A percentile compares a stretch with the other conserved stretches of the same genome.
Evolutionary conservation across 345 rosid species (phyloP).

Genomic region (Limnanthes douglasii): DNA sequence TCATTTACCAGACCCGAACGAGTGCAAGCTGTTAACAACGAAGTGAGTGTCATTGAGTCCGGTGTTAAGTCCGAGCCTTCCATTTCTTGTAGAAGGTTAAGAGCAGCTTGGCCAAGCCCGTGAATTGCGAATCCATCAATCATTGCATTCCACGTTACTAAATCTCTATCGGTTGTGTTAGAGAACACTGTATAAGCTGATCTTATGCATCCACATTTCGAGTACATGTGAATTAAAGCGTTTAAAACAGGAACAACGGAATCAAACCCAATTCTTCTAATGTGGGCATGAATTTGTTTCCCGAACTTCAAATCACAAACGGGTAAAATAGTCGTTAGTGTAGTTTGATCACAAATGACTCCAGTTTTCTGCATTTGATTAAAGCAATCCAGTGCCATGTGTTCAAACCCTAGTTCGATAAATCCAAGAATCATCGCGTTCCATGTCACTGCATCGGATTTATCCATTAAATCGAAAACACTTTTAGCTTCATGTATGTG

Average conservation of each 20-base stretch:
- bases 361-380: constrained; percentile 14
- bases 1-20: constrained; percentile 23
- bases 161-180: constrained; percentile 12
- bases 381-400: constrained; percentile 18
- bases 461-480: constrained; percentile 23
- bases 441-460: constrained; percentile 22
- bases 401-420: constrained; percentile 11
- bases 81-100: constrained; percentile 19
- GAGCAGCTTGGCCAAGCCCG: constrained; percentile 22
- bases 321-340: constrained; percentile 20
- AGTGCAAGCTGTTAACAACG: constrained; percentile 20
- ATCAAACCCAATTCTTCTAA: constrained; percentile 8
- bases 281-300: constrained; percentile 18
- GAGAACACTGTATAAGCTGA: constrained; percentile 14
- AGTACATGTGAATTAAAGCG: constrained; percentile 29
- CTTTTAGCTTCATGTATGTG: constrained; percentile 11
- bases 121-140: constrained; percentile 24
- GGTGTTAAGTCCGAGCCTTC: constrained; percentile 11
- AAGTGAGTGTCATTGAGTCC: constrained; percentile 16
- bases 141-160: constrained; percentile 31
- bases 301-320: constrained; percentile 18
- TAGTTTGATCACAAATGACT: constrained; percentile 14
- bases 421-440: constrained; percentile 26
- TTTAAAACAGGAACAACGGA: constrained; percentile 14
- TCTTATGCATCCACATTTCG: constrained; percentile 16